Base-by-base conservation (phyloP, 1,139 yeast species). In the Meyerozyma athensensis region DNA sequence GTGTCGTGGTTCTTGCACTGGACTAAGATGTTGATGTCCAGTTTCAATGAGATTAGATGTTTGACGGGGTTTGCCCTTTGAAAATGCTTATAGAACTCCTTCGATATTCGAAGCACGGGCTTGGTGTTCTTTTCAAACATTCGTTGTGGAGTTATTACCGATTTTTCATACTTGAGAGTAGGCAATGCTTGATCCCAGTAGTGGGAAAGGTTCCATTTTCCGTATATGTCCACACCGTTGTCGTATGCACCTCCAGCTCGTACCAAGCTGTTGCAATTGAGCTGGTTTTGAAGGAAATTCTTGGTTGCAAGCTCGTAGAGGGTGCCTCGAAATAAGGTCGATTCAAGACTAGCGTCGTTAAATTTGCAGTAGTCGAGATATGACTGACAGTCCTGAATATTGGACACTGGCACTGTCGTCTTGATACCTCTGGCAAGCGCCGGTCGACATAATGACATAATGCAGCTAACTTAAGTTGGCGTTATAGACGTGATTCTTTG, bases 191-290 rank as follows among this genome's bases (percentile, higher is more conserved):
- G 26, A 16, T 49, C 40, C 44, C 57, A 55, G 43, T 58, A 65
- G 17, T 51, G 53, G 2, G 47, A 36, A 19, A 80, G 52, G 40
- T 77, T 65, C 87, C 87, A 81, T 34, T 62, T 61, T 0, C 86
- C 86, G 10, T 70, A 59, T 1, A 85, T 62, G 54, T 86, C 95
- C 5, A 84, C 68, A 0, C 95, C 95, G 36, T 76, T 73, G 52
- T 86, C 95, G 43, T 75, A 74, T 0, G 86, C 66, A 0, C 94
- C 92, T 2, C 95, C 95, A 4, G 57, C 54, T 19, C 68, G 53
- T 4, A 53, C 37, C 33, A 69, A 36, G 39, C 72, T 66, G 39
- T 66, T 68, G 44, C 79, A 68, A 17, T 63, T 49, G 20, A 80
- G 57, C 35, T 63, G 54, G 2, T 58, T 40, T 38, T 64, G 58